Evolutionary conservation across 140 eudicot species (phyloP).

Genomic region (Erigeron philadelphicus): DNA sequence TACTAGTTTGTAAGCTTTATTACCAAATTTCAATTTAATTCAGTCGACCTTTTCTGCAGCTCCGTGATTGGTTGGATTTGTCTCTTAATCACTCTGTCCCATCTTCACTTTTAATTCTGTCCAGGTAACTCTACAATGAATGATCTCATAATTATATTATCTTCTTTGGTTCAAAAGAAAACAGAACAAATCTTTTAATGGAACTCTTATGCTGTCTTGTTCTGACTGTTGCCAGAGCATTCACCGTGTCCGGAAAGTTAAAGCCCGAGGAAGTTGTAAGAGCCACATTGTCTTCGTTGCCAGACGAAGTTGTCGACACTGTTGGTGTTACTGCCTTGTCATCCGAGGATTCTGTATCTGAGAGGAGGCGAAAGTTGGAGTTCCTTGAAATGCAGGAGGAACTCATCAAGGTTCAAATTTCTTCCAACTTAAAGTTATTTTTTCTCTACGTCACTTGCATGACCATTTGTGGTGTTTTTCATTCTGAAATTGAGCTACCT

Average conservation of each 20-base stretch:
- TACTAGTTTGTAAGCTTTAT: constrained; percentile 12
- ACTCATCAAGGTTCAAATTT: constrained; percentile 57
- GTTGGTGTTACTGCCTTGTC: constrained; percentile 65
- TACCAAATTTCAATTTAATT: constrained; percentile 5
- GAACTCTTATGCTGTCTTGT: not conserved
- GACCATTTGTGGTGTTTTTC: not conserved
- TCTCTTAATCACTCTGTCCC: constrained; percentile 86
- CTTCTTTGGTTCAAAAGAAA: constrained; percentile 5
- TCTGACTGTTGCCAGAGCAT: constrained; percentile 46
- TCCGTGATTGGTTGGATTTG: constrained; percentile 82
- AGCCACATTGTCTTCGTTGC: constrained; percentile 72
- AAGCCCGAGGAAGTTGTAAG: constrained; percentile 73
- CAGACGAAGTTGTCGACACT: constrained; percentile 85
- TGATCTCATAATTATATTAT: not conserved
- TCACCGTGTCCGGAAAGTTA: constrained; percentile 62
- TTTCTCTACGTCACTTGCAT: not conserved
- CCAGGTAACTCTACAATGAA: constrained; percentile 45
- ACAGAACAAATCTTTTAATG: not conserved
- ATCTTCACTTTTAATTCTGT: constrained; percentile 75
- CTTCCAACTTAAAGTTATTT: not conserved
- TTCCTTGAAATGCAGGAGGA: constrained; percentile 85
- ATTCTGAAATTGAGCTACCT: not conserved
- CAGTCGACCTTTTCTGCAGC: constrained; percentile 46
- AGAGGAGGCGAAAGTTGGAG: constrained; percentile 73
- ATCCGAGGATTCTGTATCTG: constrained; percentile 78